Evolutionary conservation across 2,329 filamentous ascomycete genomes (phyloP), one percentile per base, ranked within the genome.

Genomic region (Colletotrichum tropicale): DNA sequence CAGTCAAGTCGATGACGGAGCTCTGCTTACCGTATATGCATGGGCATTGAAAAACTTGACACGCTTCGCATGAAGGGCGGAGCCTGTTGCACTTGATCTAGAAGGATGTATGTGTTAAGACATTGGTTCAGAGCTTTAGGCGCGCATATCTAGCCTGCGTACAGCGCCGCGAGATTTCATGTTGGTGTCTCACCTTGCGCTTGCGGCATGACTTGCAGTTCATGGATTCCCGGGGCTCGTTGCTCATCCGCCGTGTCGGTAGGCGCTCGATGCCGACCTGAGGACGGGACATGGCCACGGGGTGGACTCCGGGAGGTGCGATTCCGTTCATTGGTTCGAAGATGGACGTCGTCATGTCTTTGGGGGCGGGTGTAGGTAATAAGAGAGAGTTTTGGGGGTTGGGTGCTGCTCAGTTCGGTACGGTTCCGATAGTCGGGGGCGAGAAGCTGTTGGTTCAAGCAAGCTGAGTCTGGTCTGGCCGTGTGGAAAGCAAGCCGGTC

Each of bases 191-290:
- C 85, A 96, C 95, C 93, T 98, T 98, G 87, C 95, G 91, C 86
- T 98, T 98, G 80, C 95, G 92, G 88, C 95, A 98, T 72, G 95
- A 97, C 85, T 98, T 98, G 91, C 95, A 98, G 84, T 98, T 98
- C 95, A 98, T 98, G 38, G 94, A 94, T 88, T 98, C 95, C 81
- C 94, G 92, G 55, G 94, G 94, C 83, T 97, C 94, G 80, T 91
- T 93, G 84, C 90, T 92, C 85, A 92, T 88, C 56, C 94, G 92
- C 77, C 93, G 92, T 70, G 93, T 89, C 30, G 94, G 93, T 78
- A 96, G 87, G 77, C 94, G 92, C 85, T 96, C 94, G 84, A 96
- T 96, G 83, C 94, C 93, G 81, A 96, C 93, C 87, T 95, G 93
- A 32, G 94, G 93, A 81, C 94, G 91, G 78, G 94, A 91, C 89